Evolutionary conservation across 2,329 filamentous ascomycete genomes (phyloP), one percentile per base, ranked within the genome.

Genomic region (Talaromyces sp.): DNA sequence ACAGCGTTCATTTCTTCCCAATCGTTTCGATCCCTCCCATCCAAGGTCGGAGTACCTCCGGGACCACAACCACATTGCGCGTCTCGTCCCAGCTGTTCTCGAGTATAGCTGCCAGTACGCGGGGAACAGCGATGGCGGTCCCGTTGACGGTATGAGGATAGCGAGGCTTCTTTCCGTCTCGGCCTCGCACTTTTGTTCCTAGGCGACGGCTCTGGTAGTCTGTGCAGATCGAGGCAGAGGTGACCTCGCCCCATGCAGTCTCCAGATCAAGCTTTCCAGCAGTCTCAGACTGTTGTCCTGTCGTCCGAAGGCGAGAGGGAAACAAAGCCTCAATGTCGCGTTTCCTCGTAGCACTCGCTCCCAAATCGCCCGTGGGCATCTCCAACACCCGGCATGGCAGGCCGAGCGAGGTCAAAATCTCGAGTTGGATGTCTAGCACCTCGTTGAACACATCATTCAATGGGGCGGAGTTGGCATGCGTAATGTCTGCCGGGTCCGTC

Each of bases 251-350:
- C 89, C 92, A 99, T 31, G 91, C 92, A 11, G 84, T 80, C 65
- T 88, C 83, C 29, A 74, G 62, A 38, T 65, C 62, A 19, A 65
- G 52, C 1, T 59, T 57, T 0, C 57, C 32, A 4, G 57, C 46
- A 3, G 8, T 5, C 35, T 24, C 51, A 5, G 21, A 10, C 17
- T 56, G 51, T 11, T 61, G 53, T 1, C 59, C 46, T n/a, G 60
- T 52, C 7, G 55, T 63, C 7, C 72, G 73, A 54, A 74, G 80
- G 4, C 93, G 84, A 46, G 90, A 92, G 0, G 94, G 94, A 78
- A 99, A 97, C 75, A 88, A 92, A 3, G 90, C 91, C 72, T 99
- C 94, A 59, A 99, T 96, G 73, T 99, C 94, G 65, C 88, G 84
- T 75, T 99, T 99, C 63, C 92, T 84, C 24, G 81, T 83, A 12